Evolutionary conservation across 2,329 filamentous ascomycete species (phyloP).

Genomic region (Claviceps paspali): DNA sequence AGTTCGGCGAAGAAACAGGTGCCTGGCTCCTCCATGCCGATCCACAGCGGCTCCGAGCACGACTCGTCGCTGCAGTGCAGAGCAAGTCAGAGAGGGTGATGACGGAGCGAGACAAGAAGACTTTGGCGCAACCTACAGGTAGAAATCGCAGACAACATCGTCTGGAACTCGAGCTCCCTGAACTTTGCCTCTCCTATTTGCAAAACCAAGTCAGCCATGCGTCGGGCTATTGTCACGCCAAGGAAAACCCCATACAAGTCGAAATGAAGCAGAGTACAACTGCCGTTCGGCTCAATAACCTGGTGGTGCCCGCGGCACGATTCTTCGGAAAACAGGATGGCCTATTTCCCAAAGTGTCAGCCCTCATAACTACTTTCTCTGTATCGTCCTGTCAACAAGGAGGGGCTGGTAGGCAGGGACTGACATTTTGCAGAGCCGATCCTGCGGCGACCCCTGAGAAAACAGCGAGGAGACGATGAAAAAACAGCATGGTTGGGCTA

Average conservation of each 20-base stretch:
- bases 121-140: background rate
- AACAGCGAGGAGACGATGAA: background rate
- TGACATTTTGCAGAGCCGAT: background rate
- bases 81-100: background rate
- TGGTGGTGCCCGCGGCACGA: conserved; percentile 1
- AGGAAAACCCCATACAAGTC: background rate
- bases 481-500: background rate
- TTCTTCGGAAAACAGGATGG: conserved; percentile 1
- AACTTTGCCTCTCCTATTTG: background rate
- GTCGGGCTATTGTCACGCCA: background rate
- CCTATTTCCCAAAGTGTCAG: background rate
- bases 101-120: background rate
- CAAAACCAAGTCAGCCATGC: background rate
- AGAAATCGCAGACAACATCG: conserved; percentile 3
- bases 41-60: conserved; percentile 3
- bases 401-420: background rate
- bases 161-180: background rate
- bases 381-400: background rate
- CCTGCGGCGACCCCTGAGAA: background rate
- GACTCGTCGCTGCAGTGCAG: conserved; percentile 1
- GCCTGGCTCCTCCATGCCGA: conserved; percentile 4
- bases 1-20: background rate
- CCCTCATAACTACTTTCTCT: background rate
- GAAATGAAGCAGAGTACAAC: background rate
- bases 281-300: conserved; percentile 1